A percentile compares a stretch with the other conserved stretches of the same genome.
Conservation (phyloP, 352 stramenopile genomes). For the Phytophthora cryptogea region DNA sequence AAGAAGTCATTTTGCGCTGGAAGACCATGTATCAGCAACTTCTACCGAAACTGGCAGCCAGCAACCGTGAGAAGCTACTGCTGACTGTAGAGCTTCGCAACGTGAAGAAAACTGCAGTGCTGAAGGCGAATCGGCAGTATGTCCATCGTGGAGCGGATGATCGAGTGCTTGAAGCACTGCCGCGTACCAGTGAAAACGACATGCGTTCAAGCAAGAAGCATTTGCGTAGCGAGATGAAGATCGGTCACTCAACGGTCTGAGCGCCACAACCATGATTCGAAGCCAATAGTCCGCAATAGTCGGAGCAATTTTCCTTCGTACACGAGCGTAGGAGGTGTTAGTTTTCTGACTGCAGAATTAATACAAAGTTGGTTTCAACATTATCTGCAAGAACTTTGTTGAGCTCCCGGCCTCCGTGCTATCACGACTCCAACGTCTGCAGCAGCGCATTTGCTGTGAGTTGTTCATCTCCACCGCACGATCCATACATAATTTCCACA, state of each 20-base stretch:
- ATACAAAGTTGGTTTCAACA: too few species aligned
- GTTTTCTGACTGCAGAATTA: too few species aligned
- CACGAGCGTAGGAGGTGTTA: too few species aligned
- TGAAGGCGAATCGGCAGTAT: constrained; percentile 30
- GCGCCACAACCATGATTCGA: too few species aligned
- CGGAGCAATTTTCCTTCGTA: too few species aligned
- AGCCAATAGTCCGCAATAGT: too few species aligned
- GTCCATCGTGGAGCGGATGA: constrained; percentile 1
- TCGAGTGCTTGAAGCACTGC: constrained; percentile 2
- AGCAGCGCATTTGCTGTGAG: constrained; percentile 57
- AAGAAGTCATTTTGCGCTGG: constrained; percentile 18
- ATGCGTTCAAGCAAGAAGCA: constrained; percentile 20
- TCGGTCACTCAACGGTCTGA: constrained; percentile 11
- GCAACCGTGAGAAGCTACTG: constrained; percentile 22
- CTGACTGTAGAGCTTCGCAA: constrained; percentile 25
- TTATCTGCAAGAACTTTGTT: too few species aligned
- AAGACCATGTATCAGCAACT: constrained; percentile 24
- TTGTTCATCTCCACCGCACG: constrained; percentile 59
- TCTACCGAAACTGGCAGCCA: constrained; percentile 13
- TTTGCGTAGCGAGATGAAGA: constrained; percentile 19
- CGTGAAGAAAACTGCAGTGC: constrained; percentile 31
- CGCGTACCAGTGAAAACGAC: background rate
- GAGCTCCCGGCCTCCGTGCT: background rate
- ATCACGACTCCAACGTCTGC: constrained; percentile 48
- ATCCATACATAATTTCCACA: constrained; percentile 61